A percentile compares a stretch with the other conserved stretches of the same genome.
Evolutionary conservation across 768 basidiomycete species (phyloP).

Genomic region (Leucocoprinus sp.): DNA sequence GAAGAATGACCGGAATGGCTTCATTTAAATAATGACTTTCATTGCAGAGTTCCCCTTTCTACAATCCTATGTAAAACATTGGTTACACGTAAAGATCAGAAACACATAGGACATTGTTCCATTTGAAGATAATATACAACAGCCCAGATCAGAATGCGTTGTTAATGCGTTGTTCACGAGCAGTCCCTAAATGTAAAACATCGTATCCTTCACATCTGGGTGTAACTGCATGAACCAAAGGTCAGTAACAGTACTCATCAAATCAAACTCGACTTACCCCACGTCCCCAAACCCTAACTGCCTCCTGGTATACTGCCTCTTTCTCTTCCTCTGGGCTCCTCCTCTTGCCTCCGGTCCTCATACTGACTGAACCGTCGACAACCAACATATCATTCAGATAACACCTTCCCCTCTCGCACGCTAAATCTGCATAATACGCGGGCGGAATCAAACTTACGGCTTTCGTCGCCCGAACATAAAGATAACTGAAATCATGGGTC

Average conservation of each 20-base stretch:
- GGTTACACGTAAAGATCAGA: too few relatives aligned
- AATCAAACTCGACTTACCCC: conserved; percentile 30
- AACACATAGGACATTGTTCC: too few relatives aligned
- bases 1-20: too few relatives aligned
- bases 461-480: conserved; percentile 78
- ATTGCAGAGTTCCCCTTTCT: too few relatives aligned
- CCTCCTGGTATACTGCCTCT: conserved; percentile 34
- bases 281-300: conserved; percentile 41
- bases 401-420: conserved; percentile 71
- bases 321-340: conserved; percentile 30
- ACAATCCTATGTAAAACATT: too few relatives aligned
- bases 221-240: conserved; percentile 33
- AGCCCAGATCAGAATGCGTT: too few relatives aligned
- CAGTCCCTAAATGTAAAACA: conserved; percentile 62
- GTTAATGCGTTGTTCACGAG: too few relatives aligned
- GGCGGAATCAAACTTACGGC: conserved; percentile 76
- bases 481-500: conserved; percentile 59
- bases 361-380: conserved; percentile 28
- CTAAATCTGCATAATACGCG: conserved; percentile 77
- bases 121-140: too few relatives aligned
- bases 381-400: conserved; percentile 69
- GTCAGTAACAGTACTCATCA: background rate
- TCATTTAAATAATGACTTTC: too few relatives aligned
- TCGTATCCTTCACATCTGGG: conserved; percentile 45
- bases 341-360: conserved; percentile 12